These are phyloP conservation scores for Suhomyces vadensis DNA, from an alignment of 805 yeast genomes.

Conservation along the genomic window DNA sequence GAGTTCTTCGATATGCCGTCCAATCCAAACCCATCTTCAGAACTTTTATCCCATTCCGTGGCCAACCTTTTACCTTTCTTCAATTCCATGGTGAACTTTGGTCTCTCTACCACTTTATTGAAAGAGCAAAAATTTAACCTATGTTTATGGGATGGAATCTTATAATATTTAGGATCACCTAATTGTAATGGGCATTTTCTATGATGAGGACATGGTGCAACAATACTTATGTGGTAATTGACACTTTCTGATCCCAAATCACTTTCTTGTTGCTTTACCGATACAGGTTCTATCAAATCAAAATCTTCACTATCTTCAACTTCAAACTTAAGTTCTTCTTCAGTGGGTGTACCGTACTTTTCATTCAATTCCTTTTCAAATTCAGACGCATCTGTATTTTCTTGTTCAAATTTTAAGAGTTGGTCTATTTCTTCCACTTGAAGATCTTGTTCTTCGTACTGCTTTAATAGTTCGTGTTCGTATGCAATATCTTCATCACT, in stretches of 20 bases:
- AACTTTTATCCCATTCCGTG: constrained; percentile 63
- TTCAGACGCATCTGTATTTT: constrained; percentile 8
- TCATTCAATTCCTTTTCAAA: constrained; percentile 34
- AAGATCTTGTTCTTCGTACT: constrained; percentile 23
- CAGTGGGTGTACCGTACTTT: constrained; percentile 44
- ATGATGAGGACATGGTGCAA: constrained; percentile 94
- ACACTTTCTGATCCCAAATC: constrained; percentile 23
- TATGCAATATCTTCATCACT: constrained; percentile 35
- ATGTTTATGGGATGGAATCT: constrained; percentile 54
- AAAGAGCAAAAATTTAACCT: constrained; percentile 75
- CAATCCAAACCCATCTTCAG: constrained; percentile 57
- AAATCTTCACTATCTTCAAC: constrained; percentile 39
- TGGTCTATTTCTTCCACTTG: constrained; percentile 12
- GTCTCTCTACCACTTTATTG: constrained; percentile 70
- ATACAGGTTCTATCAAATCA: constrained; percentile 23
- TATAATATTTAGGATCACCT: constrained; percentile 67
- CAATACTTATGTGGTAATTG: constrained; percentile 57
- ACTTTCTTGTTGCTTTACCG: constrained; percentile 10
- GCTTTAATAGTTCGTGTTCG: constrained; percentile 32
- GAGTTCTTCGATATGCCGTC: constrained; percentile 31
- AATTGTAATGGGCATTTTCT: constrained; percentile 82
- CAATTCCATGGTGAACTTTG: constrained; percentile 76
- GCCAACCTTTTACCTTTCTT: constrained; percentile 79
- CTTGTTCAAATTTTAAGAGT: constrained; percentile 18
- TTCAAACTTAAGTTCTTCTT: constrained; percentile 50